Conservation (phyloP, 1,284 basidiomycete genomes). For the Amylostereum chailletii region DNA sequence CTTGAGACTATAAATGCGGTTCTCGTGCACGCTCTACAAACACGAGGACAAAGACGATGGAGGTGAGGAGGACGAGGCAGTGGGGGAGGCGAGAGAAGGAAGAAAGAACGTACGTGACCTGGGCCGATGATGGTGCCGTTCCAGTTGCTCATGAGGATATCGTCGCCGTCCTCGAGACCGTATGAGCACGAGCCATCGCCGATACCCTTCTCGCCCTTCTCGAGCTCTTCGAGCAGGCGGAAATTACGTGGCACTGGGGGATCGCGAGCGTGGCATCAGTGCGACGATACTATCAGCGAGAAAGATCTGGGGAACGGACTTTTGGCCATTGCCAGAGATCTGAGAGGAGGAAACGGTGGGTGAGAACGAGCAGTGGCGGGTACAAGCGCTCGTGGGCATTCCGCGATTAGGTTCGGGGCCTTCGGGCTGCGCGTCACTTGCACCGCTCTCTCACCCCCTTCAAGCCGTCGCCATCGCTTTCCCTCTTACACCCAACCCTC, state of each 20-base stretch:
- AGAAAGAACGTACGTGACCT: conserved; percentile 68
- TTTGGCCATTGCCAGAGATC: conserved; percentile 44
- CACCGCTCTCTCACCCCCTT: too few relatives aligned
- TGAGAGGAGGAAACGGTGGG: conserved; percentile 7
- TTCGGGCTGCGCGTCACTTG: too few relatives aligned
- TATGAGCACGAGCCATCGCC: conserved; percentile 97
- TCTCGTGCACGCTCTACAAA: conserved; percentile 88
- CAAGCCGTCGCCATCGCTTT: too few relatives aligned
- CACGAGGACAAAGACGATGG: neutral
- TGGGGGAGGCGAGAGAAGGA: neutral
- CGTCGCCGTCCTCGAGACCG: conserved; percentile 86
- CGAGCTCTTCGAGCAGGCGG: conserved; percentile 92
- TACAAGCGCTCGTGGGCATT: too few relatives aligned
- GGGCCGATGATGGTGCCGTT: conserved; percentile 99
- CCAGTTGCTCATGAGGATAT: conserved; percentile 97
- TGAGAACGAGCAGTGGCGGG: too few relatives aligned
- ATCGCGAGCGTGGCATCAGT: neutral
- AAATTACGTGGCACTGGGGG: conserved; percentile 89
- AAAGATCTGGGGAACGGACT: conserved; percentile 23
- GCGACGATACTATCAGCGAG: neutral
- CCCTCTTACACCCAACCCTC: neutral
- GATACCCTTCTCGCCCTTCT: conserved; percentile 99
- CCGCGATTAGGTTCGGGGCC: too few relatives aligned
- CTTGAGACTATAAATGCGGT: conserved; percentile 94
- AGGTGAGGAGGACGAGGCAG: conserved; percentile 11